Evolutionary conservation across 108 stramenopile species (phyloP).

Genomic region (Parietichytrium sp.): DNA sequence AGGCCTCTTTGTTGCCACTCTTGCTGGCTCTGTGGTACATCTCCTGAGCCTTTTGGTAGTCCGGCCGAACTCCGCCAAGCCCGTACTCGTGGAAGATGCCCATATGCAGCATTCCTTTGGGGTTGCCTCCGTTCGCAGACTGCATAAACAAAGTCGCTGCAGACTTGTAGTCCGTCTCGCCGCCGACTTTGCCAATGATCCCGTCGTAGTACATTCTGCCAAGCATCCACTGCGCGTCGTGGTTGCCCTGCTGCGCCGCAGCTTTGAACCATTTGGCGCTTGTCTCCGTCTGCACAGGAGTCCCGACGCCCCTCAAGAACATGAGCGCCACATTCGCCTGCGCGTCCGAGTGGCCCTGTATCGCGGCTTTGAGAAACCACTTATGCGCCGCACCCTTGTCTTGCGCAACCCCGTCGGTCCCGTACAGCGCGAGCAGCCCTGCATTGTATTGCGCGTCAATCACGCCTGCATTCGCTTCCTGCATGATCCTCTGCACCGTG

Average conservation of each 20-base stretch:
- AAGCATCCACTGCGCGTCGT: conserved; percentile 31
- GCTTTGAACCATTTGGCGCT: background rate
- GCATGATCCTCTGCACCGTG: background rate
- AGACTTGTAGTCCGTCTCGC: background rate
- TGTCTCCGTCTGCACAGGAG: background rate
- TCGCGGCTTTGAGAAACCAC: conserved; percentile 12
- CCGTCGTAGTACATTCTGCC: conserved; percentile 31
- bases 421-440: background rate
- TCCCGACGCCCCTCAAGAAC: conserved; percentile 1
- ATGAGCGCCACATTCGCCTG: background rate
- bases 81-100: conserved; percentile 28
- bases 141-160: background rate
- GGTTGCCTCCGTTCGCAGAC: background rate
- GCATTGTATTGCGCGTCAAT: conserved; percentile 13
- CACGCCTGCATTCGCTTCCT: background rate
- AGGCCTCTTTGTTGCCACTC: background rate
- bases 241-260: background rate
- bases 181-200: background rate
- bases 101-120: background rate
- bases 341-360: background rate
- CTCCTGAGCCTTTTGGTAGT: background rate
- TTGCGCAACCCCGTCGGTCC: background rate
- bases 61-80: background rate
- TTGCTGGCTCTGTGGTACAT: background rate
- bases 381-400: background rate